Conservation (phyloP, 768 basidiomycete species). For the Rhodosporidiobolus odoratus region DNA sequence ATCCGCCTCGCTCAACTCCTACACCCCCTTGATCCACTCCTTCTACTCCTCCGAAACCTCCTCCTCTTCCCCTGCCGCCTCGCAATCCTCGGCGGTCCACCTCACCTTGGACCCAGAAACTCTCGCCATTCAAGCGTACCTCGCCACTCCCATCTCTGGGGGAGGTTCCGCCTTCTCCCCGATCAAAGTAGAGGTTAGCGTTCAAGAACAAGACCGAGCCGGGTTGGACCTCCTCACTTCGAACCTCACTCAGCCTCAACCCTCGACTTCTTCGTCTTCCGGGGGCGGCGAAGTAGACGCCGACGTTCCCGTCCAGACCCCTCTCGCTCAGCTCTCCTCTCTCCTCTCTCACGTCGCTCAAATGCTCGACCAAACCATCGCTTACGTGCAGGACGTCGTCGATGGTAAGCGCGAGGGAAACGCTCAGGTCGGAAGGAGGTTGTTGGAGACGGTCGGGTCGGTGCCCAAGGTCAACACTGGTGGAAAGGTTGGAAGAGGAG, state of each 20-base stretch:
- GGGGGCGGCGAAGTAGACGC: neutral
- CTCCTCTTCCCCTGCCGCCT: too few relatives aligned
- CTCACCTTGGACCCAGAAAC: slow-evolving; percentile 80
- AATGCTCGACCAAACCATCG: slow-evolving; percentile 78
- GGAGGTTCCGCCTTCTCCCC: slow-evolving; percentile 95
- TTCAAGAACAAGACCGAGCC: slow-evolving; percentile 75
- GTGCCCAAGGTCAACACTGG: slow-evolving; percentile 48
- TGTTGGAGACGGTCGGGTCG: slow-evolving; percentile 72
- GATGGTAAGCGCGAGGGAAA: slow-evolving; percentile 73
- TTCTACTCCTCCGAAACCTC: slow-evolving; percentile 90
- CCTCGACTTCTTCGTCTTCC: slow-evolving; percentile 7
- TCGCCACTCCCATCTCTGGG: slow-evolving; percentile 65
- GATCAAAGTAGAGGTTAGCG: slow-evolving; percentile 77
- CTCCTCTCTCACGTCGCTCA: slow-evolving; percentile 64
- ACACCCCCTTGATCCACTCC: slow-evolving; percentile 94
- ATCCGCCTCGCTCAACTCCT: slow-evolving; percentile 80
- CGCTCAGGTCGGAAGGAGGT: slow-evolving; percentile 77
- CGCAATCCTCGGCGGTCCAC: slow-evolving; percentile 82
- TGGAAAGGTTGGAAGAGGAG: neutral
- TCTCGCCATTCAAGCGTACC: slow-evolving; percentile 76
- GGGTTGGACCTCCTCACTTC: slow-evolving; percentile 59
- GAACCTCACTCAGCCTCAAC: slow-evolving; percentile 15
- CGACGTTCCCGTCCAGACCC: slow-evolving; percentile 52
- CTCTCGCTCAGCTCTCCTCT: slow-evolving; percentile 71
- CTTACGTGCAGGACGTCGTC: slow-evolving; percentile 75